Percentiles rank a stretch among this genome's conserved stretches.
phyloP scores from a whole-genome alignment of 2,329 filamentous ascomycete genomes.

The Trichophyton rubrum region DNA sequence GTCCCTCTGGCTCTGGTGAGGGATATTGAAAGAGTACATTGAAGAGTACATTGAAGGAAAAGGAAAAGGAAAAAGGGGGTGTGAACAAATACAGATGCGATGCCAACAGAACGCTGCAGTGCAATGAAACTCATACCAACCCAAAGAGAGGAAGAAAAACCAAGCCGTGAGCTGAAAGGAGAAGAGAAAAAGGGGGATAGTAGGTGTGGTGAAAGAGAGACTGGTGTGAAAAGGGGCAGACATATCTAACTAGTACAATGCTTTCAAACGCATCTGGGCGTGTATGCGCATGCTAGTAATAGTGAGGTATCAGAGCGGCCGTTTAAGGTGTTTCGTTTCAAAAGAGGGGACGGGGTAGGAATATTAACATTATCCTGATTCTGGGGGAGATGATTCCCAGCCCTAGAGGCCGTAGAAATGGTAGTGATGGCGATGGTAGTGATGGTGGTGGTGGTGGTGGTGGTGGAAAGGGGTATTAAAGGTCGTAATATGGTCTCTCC shows the following conservation, averaged over 20 bases:
- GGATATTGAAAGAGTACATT: not conserved
- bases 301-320: no score
- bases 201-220: not conserved
- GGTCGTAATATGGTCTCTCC: not conserved
- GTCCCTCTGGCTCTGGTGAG: not conserved
- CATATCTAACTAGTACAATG: not conserved
- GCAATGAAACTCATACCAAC: not conserved
- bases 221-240: not conserved
- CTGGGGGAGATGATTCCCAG: not conserved
- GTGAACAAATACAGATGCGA: not conserved
- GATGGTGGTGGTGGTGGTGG: not conserved
- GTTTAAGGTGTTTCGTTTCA: not conserved
- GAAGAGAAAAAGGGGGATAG: not conserved
- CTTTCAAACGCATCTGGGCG: not conserved
- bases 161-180: not conserved
- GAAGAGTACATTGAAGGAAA: no score
- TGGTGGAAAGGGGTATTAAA: not conserved
- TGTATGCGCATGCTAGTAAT: not conserved
- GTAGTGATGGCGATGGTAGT: not conserved
- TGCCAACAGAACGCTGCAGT: slow-evolving; percentile 1
- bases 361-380: slow-evolving; percentile 1
- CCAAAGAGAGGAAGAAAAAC: not conserved
- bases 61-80: not conserved
- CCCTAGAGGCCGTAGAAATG: not conserved
- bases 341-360: not conserved